phyloP scores from a whole-genome alignment of 2,329 filamentous ascomycete species.

The Chaetomiaceae sp. region DNA sequence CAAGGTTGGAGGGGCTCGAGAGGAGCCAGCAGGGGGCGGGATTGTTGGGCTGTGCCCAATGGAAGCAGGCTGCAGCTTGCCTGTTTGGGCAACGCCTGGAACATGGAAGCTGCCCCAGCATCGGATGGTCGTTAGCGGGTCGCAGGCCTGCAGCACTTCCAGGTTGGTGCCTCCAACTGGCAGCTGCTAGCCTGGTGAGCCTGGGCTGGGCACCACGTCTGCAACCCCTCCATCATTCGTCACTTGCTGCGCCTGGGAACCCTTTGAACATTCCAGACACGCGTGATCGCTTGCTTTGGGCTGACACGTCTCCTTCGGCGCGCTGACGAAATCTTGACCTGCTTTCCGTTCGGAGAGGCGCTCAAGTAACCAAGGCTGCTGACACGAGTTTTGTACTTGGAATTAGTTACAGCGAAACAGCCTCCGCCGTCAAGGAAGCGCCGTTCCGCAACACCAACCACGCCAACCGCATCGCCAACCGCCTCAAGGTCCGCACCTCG shows the following conservation, averaged over 20 bases:
- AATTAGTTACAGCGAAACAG: conserved; percentile 29
- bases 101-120: too few species aligned
- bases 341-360: too few species aligned
- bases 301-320: not conserved
- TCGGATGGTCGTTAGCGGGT: too few species aligned
- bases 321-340: not conserved
- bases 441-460: conserved; percentile 37
- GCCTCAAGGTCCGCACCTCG: conserved; percentile 30
- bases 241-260: too few species aligned
- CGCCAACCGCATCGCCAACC: conserved; percentile 36
- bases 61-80: conserved; percentile 14
- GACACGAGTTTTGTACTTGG: conserved; percentile 25
- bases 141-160: too few species aligned
- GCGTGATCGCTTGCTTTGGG: not conserved
- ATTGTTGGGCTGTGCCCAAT: conserved; percentile 7
- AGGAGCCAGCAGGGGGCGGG: too few species aligned
- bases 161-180: too few species aligned
- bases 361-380: too few species aligned
- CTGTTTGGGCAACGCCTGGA: conserved; percentile 13
- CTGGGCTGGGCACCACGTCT: too few species aligned
- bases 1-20: not conserved
- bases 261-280: not conserved
- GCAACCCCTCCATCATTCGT: conserved; percentile 5
- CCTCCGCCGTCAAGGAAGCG: conserved; percentile 31
- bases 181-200: too few species aligned